Evolutionary conservation across 345 rosid genomes (phyloP), one percentile per base, ranked within the genome.

Genomic region (Populus simonii): DNA sequence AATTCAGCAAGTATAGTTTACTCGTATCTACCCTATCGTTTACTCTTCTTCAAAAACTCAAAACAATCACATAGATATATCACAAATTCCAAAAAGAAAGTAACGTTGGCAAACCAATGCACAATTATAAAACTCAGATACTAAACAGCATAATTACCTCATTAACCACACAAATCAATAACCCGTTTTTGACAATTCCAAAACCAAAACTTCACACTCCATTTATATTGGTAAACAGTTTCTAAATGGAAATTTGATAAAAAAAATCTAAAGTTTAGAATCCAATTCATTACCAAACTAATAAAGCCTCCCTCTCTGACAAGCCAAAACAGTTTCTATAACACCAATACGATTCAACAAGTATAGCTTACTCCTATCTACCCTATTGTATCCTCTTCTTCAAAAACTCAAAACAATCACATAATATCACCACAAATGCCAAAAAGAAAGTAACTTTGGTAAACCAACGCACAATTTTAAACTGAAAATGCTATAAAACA

Each of bases 231-330:
- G 2, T 33, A 33, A 33, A 33, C 36, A 33, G 36, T 33, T 33
- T 33, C 36, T 33, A 33, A 33, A 33, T 33, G 6, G 36, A 33
- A 33, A 3, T 31, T 33, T 33, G 4, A 0, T 0, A 3, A 0
- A 33, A 33, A 51, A 51, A 51, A 6, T 20, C 9, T 6, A 1
- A 51, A 18, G 59, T 51, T 51, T 51, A 51, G n/a, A 45, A 55
- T 16, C 70, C 68, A 61, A 39, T 61, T 27, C 38, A 62, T 74
- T 65, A 39, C 66, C 65, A 72, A 71, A 67, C 45, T 20, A 17
- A 47, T 70, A 43, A 27, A 8, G 35, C 22, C 5, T 2, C 53
- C 20, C 20, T 16, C 20, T 20, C 53, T 13, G 49, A 31, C 29
- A 65, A 43, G 68, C 70, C 36, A 35, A 22, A 45, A 72, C 66